Percentiles rank a stretch among this genome's conserved stretches.
phyloP scores from a whole-genome alignment of 352 stramenopile genomes.

The Globisporangium barbulae region DNA sequence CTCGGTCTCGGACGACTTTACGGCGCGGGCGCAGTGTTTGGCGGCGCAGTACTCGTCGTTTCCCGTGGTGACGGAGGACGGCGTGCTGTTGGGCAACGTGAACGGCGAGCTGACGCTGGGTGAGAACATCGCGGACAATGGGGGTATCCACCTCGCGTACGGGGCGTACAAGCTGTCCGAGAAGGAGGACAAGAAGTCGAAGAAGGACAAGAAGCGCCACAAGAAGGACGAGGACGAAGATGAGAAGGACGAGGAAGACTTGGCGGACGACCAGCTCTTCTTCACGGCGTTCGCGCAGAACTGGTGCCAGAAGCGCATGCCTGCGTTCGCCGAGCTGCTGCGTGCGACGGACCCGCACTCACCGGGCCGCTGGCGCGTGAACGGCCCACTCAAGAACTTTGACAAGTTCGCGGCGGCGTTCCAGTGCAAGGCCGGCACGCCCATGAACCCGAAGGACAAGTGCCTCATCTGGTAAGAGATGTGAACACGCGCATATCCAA shows the following conservation, averaged over 20 bases:
- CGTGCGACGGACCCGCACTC: conserved; percentile 46
- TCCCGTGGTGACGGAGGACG: conserved; percentile 28
- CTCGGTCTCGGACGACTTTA: conserved; percentile 69
- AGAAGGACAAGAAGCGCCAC: conserved; percentile 17
- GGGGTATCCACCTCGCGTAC: conserved; percentile 50
- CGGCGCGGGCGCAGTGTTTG: conserved; percentile 50
- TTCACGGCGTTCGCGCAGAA: conserved; percentile 65
- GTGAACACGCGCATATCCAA: no score
- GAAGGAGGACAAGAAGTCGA: no score
- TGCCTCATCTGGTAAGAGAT: conserved; percentile 40
- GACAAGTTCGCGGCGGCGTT: conserved; percentile 48
- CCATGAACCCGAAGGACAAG: conserved; percentile 56
- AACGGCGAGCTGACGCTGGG: conserved; percentile 61
- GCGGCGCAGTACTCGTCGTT: conserved; percentile 51
- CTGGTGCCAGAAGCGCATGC: conserved; percentile 53
- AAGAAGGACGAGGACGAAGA: conserved; percentile 9
- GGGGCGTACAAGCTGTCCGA: conserved; percentile 34
- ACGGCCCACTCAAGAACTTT: conserved; percentile 68
- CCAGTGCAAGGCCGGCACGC: conserved; percentile 29
- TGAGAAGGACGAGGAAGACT: conserved; percentile 22
- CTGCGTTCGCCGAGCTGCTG: conserved; percentile 30
- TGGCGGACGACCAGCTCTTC: conserved; percentile 34
- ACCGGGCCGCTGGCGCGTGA: conserved; percentile 46
- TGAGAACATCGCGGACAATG: conserved; percentile 80
- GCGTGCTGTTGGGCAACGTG: conserved; percentile 35